Conservation (phyloP, 768 basidiomycete genomes). For the Holtermanniella nyarrowii region DNA sequence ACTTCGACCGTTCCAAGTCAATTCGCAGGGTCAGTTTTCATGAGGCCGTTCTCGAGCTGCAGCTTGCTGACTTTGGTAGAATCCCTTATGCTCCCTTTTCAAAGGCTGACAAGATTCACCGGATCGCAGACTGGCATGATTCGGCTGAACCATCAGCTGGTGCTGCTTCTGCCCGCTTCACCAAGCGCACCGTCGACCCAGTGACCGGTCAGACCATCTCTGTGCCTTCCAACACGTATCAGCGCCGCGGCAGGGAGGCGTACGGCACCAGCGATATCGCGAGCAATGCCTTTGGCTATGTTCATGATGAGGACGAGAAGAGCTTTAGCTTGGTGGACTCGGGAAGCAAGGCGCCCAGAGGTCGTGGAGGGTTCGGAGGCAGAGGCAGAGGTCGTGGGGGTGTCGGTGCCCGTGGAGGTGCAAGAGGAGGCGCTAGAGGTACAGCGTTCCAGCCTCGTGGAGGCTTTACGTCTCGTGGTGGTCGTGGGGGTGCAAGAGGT, state of each 20-base stretch:
- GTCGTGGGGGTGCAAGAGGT: constrained; percentile 31
- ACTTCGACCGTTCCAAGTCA: constrained; percentile 56
- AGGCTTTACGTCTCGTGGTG: constrained; percentile 21
- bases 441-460: constrained; percentile 14
- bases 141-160: constrained; percentile 48
- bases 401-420: constrained; percentile 49
- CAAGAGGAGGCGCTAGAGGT: constrained; percentile 29
- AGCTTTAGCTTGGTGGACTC: constrained; percentile 93
- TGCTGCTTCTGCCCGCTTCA: constrained; percentile 4
- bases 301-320: constrained; percentile 96
- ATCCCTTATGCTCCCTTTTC: constrained; percentile 98
- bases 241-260: constrained; percentile 52
- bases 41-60: too few relatives aligned
- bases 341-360: constrained; percentile 39
- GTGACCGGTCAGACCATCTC: neutral
- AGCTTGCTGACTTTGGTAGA: constrained; percentile 21
- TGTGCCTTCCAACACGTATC: neutral
- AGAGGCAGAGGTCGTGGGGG: constrained; percentile 4
- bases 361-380: constrained; percentile 21
- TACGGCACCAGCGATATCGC: constrained; percentile 68
- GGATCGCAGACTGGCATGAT: constrained; percentile 82
- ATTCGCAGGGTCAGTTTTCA: constrained; percentile 72
- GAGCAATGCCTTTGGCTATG: constrained; percentile 87
- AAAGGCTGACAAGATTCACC: constrained; percentile 95
- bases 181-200: constrained; percentile 3